Percentiles rank a stretch among this genome's conserved stretches.
Conservation (phyloP, 139 green algal genomes). For the Picochlorum sp. region DNA sequence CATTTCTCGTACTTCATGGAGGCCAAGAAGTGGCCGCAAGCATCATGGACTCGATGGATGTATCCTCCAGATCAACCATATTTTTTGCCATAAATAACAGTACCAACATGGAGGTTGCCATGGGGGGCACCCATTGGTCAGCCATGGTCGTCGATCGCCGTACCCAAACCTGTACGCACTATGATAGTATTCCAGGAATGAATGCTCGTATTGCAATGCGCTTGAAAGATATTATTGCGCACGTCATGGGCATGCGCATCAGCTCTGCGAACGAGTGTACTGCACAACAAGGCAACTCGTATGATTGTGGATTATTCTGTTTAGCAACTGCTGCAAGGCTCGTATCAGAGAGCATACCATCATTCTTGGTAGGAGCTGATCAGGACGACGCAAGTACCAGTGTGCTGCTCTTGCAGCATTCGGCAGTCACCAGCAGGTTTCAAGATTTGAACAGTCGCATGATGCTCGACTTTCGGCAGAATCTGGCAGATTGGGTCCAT, state of each 20-base stretch:
- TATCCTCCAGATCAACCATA: constrained; percentile 22
- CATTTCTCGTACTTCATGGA: constrained; percentile 35
- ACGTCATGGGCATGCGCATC: background rate
- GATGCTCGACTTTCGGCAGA: no score
- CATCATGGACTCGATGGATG: background rate
- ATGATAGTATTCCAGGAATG: constrained; percentile 31
- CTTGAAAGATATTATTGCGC: constrained; percentile 1
- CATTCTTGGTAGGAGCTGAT: no score
- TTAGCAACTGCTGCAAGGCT: constrained; percentile 36
- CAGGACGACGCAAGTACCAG: no score
- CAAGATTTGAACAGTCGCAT: no score
- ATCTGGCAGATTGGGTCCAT: no score
- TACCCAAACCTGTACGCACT: constrained; percentile 42
- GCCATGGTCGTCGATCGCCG: constrained; percentile 34
- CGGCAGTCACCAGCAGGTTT: no score
- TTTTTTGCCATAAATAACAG: constrained; percentile 69
- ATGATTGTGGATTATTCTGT: constrained; percentile 65
- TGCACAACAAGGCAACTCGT: constrained; percentile 51
- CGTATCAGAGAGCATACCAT: no score
- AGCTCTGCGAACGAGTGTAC: background rate
- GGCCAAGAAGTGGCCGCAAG: background rate
- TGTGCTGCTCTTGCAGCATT: no score
- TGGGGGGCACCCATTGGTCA: constrained; percentile 52
- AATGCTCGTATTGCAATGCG: constrained; percentile 23
- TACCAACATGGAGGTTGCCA: constrained; percentile 24